A percentile compares a stretch with the other conserved stretches of the same genome.
These are phyloP conservation scores for Globisporangium cylindrosporum DNA, from an alignment of 352 stramenopile species.

Conservation along the genomic window DNA sequence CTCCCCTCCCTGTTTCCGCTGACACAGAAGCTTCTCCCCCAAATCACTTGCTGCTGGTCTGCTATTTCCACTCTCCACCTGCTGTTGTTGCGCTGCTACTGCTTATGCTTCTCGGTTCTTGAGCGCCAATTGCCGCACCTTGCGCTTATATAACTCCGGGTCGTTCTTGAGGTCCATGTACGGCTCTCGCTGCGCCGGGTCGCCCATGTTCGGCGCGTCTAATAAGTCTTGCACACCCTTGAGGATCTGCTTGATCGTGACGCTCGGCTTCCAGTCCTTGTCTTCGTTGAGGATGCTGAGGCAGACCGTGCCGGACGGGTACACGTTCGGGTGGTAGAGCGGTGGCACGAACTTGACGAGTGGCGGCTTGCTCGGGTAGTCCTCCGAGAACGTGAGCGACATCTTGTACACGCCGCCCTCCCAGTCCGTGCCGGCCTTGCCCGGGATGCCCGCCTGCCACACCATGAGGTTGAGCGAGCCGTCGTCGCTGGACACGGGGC, in stretches of 20 bases:
- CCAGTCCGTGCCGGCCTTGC: constrained; percentile 95
- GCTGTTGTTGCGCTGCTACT: background rate
- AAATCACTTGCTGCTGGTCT: background rate
- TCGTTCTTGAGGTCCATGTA: constrained; percentile 90
- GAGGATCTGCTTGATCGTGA: constrained; percentile 98
- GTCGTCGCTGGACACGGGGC: constrained; percentile 90
- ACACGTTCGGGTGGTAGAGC: constrained; percentile 97
- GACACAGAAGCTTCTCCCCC: background rate
- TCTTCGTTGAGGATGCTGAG: constrained; percentile 99
- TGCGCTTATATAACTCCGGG: constrained; percentile 86
- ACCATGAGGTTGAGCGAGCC: constrained; percentile 96
- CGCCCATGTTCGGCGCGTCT: constrained; percentile 85
- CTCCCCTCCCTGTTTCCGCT: constrained; percentile 6
- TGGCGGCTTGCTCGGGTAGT: constrained; percentile 97
- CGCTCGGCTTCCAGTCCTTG: constrained; percentile 97
- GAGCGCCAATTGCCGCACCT: constrained; percentile 77
- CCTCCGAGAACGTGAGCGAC: constrained; percentile 95
- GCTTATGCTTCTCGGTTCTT: constrained; percentile 84
- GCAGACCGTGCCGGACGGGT: constrained; percentile 97
- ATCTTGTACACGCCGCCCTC: constrained; percentile 97
- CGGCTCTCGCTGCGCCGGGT: constrained; percentile 82
- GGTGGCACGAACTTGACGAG: constrained; percentile 98
- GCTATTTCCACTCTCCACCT: background rate
- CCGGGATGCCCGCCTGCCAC: constrained; percentile 97
- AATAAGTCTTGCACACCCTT: constrained; percentile 94